Percentiles rank a stretch among this genome's conserved stretches.
Conservation (phyloP, 2,329 filamentous ascomycete species). For the Penicillium digitatum region DNA sequence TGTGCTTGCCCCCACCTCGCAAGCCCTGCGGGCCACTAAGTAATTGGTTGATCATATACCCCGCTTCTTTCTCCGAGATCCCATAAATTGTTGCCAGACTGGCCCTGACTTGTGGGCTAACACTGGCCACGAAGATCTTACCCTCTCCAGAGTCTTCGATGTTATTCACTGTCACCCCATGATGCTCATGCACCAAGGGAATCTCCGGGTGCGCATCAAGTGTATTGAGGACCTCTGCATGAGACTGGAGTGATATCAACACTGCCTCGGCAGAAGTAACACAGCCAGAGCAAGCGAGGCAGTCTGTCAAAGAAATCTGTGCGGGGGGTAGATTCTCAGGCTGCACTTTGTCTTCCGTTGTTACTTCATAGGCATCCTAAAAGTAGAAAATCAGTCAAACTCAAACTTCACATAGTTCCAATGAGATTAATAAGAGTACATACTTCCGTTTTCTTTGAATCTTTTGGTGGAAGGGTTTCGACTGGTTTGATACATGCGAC, state of each 20-base stretch:
- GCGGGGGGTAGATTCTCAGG: constrained; percentile 63
- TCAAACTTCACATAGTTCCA: not conserved
- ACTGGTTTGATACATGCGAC: constrained; percentile 98
- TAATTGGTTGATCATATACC: constrained; percentile 77
- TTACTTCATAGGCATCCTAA: constrained; percentile 73
- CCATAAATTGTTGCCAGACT: constrained; percentile 82
- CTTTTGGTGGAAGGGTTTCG: constrained; percentile 73
- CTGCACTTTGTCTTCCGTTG: constrained; percentile 76
- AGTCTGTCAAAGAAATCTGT: constrained; percentile 94
- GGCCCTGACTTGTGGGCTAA: constrained; percentile 86
- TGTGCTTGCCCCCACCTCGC: constrained; percentile 63
- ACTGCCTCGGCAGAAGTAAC: constrained; percentile 97
- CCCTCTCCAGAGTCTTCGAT: constrained; percentile 43
- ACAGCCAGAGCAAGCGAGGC: constrained; percentile 93
- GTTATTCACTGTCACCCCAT: constrained; percentile 46
- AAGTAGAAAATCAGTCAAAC: constrained; percentile 21
- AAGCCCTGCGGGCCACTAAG: constrained; percentile 68
- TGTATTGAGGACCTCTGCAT: constrained; percentile 80
- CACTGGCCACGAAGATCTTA: constrained; percentile 83
- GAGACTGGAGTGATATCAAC: constrained; percentile 90
- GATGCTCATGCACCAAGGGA: constrained; percentile 19
- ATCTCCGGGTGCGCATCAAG: constrained; percentile 62
- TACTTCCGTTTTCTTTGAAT: constrained; percentile 48
- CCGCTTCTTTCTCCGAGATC: constrained; percentile 68
- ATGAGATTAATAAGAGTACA: constrained; percentile 15